Evolutionary conservation across 2,329 filamentous ascomycete genomes (phyloP).

Genomic region (Didymella pomorum): DNA sequence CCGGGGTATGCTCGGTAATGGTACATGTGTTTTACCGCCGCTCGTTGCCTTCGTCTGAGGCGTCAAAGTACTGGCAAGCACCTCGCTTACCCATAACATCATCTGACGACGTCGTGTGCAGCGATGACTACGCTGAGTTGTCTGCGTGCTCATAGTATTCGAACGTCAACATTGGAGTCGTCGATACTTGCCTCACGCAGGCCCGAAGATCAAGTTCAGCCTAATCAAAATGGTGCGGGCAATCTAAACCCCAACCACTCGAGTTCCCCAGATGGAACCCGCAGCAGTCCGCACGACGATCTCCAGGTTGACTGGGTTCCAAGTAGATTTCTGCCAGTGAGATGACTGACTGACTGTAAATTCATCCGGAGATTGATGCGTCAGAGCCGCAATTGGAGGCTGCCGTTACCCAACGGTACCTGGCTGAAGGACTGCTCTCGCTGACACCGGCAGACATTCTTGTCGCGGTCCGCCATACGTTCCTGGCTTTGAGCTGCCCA

Average conservation of each 20-base stretch:
- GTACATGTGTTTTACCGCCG: constrained; percentile 2
- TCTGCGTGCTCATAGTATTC: background rate
- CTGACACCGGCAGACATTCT: background rate
- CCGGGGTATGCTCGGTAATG: constrained; percentile 12
- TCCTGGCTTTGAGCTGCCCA: background rate
- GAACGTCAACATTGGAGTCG: constrained; percentile 14
- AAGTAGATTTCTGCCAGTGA: constrained; percentile 7
- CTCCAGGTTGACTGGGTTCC: constrained; percentile 1
- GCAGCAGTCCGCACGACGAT: constrained; percentile 1
- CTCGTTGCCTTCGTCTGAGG: background rate
- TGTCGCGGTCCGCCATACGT: background rate
- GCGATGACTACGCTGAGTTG: no score
- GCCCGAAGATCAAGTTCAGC: constrained; percentile 34
- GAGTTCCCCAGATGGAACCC: constrained; percentile 21
- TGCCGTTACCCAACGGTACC: background rate
- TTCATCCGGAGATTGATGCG: constrained; percentile 10
- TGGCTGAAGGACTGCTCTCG: background rate
- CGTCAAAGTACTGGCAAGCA: background rate
- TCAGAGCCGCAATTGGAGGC: constrained; percentile 11
- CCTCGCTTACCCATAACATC: background rate
- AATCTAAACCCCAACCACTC: constrained; percentile 38
- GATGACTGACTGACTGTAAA: background rate
- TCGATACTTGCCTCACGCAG: constrained; percentile 2
- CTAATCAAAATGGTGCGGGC: constrained; percentile 38
- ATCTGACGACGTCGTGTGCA: background rate